These are phyloP conservation scores for Eucalyptus erythrocorys DNA, from an alignment of 345 rosid species.

Conservation along the genomic window DNA sequence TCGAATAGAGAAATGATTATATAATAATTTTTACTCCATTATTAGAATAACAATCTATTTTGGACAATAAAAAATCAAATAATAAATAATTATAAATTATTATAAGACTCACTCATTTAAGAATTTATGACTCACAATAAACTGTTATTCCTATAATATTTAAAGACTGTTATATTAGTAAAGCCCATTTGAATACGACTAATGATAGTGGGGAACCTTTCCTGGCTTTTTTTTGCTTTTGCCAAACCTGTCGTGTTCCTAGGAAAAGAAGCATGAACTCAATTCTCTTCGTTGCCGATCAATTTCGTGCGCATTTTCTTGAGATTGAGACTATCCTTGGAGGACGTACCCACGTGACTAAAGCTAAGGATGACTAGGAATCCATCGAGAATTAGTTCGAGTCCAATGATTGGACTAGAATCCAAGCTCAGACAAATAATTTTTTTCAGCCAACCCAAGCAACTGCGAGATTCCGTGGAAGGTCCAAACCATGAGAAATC, in stretches of 20 bases:
- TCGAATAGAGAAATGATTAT: no score
- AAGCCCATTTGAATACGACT: not conserved
- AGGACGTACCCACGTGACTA: not conserved
- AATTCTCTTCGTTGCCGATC: not conserved
- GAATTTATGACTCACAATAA: no score
- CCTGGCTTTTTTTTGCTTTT: not conserved
- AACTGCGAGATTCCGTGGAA: not conserved
- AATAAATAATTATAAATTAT: no score
- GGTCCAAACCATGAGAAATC: not conserved
- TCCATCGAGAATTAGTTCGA: not conserved
- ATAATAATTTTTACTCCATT: no score
- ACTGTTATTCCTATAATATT: fast-evolving
- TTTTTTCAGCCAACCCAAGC: not conserved
- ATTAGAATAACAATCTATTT: fast-evolving
- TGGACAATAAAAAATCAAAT: fast-evolving
- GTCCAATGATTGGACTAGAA: not conserved
- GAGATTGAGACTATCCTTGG: not conserved
- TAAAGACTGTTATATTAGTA: no score
- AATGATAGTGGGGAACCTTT: not conserved
- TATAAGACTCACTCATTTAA: fast-evolving
- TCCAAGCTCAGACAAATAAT: not conserved
- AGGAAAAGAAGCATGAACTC: no score
- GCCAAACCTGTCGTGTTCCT: not conserved
- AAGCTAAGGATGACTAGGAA: not conserved
- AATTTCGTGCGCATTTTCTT: no score